These are phyloP conservation scores for Melanopsichium pennsylvanicum DNA, from an alignment of 1,284 basidiomycete species.

Conservation along the genomic window DNA sequence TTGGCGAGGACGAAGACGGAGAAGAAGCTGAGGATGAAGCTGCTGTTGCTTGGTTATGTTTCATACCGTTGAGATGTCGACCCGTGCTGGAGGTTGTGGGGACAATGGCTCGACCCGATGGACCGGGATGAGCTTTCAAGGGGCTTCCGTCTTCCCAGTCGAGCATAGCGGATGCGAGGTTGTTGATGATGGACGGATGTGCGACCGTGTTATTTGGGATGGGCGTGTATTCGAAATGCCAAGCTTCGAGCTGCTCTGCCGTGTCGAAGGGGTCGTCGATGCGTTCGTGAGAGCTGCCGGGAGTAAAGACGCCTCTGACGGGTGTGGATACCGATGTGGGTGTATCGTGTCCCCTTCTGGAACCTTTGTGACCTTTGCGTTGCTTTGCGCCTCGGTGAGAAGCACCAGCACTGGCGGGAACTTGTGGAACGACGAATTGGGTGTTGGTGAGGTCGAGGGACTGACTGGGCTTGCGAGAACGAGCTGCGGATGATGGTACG, in stretches of 20 bases:
- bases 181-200: constrained; percentile 23
- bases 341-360: constrained; percentile 32
- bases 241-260: constrained; percentile 59
- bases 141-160: constrained; percentile 45
- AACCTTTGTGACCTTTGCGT: constrained; percentile 38
- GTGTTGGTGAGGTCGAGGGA: constrained; percentile 49
- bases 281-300: constrained; percentile 33
- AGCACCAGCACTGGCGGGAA: constrained; percentile 37
- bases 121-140: constrained; percentile 25
- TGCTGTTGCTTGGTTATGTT: constrained; percentile 4
- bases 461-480: constrained; percentile 47
- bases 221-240: constrained; percentile 63
- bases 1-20: constrained; percentile 21
- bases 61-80: constrained; percentile 6
- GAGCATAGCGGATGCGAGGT: constrained; percentile 44
- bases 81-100: constrained; percentile 10
- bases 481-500: constrained; percentile 7
- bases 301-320: constrained; percentile 30
- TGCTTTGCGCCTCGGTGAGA: constrained; percentile 17
- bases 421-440: constrained; percentile 42
- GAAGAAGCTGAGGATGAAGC: constrained; percentile 25
- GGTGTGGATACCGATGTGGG: constrained; percentile 20
- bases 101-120: constrained; percentile 18
- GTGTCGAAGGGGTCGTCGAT: constrained; percentile 39
- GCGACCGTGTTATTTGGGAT: constrained; percentile 53